These are phyloP conservation scores for Colletotrichum sp. DNA, from an alignment of 2,329 filamentous ascomycete genomes.

Conservation along the genomic window DNA sequence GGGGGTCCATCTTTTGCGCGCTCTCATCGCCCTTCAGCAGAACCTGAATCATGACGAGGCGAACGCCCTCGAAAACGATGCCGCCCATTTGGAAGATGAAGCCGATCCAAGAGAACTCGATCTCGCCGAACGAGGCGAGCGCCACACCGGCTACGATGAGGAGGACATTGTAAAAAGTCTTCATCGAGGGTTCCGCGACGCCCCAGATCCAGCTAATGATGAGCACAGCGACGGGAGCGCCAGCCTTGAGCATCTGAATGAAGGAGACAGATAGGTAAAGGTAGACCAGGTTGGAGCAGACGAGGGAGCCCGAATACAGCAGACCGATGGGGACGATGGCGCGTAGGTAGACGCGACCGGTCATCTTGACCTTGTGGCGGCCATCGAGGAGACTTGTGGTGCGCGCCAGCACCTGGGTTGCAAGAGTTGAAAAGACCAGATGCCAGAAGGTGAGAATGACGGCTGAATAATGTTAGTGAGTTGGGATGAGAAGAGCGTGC, in stretches of 20 bases:
- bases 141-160: conserved; percentile 58
- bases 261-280: conserved; percentile 72
- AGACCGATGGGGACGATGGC: conserved; percentile 71
- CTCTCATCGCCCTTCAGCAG: conserved; percentile 74
- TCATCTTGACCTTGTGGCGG: conserved; percentile 66
- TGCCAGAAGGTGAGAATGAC: conserved; percentile 73
- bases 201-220: conserved; percentile 67
- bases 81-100: conserved; percentile 76
- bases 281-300: conserved; percentile 72
- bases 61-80: conserved; percentile 80
- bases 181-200: conserved; percentile 50
- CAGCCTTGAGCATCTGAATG: conserved; percentile 76
- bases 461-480: conserved; percentile 33
- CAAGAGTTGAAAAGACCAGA: conserved; percentile 67
- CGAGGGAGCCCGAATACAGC: conserved; percentile 68
- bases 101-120: conserved; percentile 69
- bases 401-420: conserved; percentile 69
- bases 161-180: conserved; percentile 52
- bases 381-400: conserved; percentile 68
- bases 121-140: conserved; percentile 65
- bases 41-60: conserved; percentile 85
- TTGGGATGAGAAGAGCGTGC: not conserved
- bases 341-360: conserved; percentile 62
- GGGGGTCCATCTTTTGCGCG: conserved; percentile 79
- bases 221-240: conserved; percentile 70